Percentiles rank a stretch among this genome's conserved stretches.
Conservation (phyloP, 2,329 filamentous ascomycete genomes). For the Clonostachys rhizophaga region DNA sequence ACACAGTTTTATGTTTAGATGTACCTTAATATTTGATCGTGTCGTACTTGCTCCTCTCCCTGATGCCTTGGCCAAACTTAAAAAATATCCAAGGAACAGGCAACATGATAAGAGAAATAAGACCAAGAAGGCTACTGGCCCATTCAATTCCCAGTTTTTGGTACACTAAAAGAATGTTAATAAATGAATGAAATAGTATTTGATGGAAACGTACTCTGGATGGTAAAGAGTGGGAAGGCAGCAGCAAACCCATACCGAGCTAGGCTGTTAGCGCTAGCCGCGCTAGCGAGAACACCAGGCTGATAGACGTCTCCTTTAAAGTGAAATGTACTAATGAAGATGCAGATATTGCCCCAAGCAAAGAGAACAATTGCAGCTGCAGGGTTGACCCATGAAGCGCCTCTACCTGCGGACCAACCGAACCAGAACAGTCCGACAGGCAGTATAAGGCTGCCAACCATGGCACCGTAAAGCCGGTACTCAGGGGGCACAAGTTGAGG, state of each 20-base stretch:
- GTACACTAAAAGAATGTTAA: slow-evolving; percentile 26
- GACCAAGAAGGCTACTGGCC: slow-evolving; percentile 40
- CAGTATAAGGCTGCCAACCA: slow-evolving; percentile 50
- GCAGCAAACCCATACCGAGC: slow-evolving; percentile 50
- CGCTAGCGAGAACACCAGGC: slow-evolving; percentile 49
- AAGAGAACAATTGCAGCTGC: slow-evolving; percentile 49
- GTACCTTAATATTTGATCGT: too few species aligned
- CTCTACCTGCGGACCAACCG: slow-evolving; percentile 45
- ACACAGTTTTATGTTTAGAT: too few species aligned
- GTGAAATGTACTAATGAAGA: slow-evolving; percentile 48
- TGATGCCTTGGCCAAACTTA: slow-evolving; percentile 36
- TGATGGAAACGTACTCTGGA: slow-evolving; percentile 40
- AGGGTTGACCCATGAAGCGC: slow-evolving; percentile 44
- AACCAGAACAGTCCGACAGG: slow-evolving; percentile 57
- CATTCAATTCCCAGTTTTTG: slow-evolving; percentile 33
- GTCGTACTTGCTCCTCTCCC: slow-evolving; percentile 7
- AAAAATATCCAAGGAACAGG: slow-evolving; percentile 50
- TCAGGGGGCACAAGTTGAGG: slow-evolving; percentile 38
- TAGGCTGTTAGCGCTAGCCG: slow-evolving; percentile 54
- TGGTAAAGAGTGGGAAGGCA: slow-evolving; percentile 55
- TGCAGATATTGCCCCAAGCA: slow-evolving; percentile 54
- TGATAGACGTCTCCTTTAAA: slow-evolving; percentile 55
- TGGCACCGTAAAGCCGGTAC: slow-evolving; percentile 52
- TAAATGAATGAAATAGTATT: not conserved
- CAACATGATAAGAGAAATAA: slow-evolving; percentile 39